Conservation (phyloP, 2,329 filamentous ascomycete species). For the Reticulascus tulasneorum region DNA sequence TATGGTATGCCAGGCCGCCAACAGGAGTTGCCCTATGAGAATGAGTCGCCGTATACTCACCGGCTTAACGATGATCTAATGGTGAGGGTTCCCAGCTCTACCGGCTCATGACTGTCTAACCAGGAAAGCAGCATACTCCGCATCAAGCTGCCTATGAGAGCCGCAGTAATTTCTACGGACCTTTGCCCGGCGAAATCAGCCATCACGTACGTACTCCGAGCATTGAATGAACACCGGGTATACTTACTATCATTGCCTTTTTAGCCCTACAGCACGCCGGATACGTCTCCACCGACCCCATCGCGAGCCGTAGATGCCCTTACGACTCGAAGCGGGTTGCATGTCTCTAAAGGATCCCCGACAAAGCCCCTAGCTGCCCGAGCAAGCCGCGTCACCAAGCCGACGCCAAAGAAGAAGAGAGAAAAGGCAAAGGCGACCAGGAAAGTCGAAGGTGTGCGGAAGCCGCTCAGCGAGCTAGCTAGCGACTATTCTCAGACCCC, state of each 20-base stretch:
- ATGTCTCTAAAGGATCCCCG: slow-evolving; percentile 20
- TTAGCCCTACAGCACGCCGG: slow-evolving; percentile 46
- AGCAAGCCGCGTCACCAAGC: slow-evolving; percentile 26
- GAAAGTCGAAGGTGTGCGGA: slow-evolving; percentile 52
- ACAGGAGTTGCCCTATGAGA: slow-evolving; percentile 21
- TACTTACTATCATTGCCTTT: slow-evolving; percentile 11
- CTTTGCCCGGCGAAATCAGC: slow-evolving; percentile 9
- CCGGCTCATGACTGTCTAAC: background rate
- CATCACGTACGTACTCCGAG: slow-evolving; percentile 7
- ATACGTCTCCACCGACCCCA: slow-evolving; percentile 47
- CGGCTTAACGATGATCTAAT: slow-evolving; percentile 11
- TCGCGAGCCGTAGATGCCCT: slow-evolving; percentile 30
- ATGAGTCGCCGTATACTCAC: slow-evolving; percentile 25
- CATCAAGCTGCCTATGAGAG: slow-evolving; percentile 9
- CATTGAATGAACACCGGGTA: background rate
- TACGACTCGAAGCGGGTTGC: slow-evolving; percentile 32
- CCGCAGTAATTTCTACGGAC: slow-evolving; percentile 7
- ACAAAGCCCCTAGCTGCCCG: slow-evolving; percentile 23
- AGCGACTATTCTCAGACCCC: slow-evolving; percentile 57
- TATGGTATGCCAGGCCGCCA: slow-evolving; percentile 34
- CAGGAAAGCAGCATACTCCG: slow-evolving; percentile 3
- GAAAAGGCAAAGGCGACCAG: slow-evolving; percentile 37
- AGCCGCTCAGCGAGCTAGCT: slow-evolving; percentile 69
- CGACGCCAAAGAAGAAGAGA: slow-evolving; percentile 31
- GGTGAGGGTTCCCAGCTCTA: slow-evolving; percentile 2